A percentile compares a stretch with the other conserved stretches of the same genome.
phyloP scores from a whole-genome alignment of 495 filamentous ascomycete species.

The Clohesyomyces aquaticus region DNA sequence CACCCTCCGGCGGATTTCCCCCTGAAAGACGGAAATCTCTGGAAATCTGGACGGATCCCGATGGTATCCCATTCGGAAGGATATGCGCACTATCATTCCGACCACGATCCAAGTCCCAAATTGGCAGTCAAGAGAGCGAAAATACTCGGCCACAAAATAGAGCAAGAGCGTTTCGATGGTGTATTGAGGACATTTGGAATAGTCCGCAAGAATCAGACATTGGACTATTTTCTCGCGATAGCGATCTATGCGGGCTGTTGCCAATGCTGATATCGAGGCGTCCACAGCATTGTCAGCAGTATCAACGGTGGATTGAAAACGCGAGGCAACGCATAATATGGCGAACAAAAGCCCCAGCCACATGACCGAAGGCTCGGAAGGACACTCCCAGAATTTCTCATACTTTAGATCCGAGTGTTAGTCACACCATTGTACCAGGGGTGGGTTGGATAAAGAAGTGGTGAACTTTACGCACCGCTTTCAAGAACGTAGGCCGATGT shows the following conservation, averaged over 20 bases:
- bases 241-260: constrained; percentile 13
- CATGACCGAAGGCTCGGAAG: constrained; percentile 23
- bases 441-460: not conserved
- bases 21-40: constrained; percentile 43
- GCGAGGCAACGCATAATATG: constrained; percentile 11
- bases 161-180: constrained; percentile 23
- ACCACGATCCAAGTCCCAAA: constrained; percentile 23
- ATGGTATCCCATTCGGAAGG: constrained; percentile 48
- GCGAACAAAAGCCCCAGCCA: constrained; percentile 28
- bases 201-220: constrained; percentile 27
- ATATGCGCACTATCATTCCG: constrained; percentile 37
- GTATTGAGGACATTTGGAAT: constrained; percentile 27
- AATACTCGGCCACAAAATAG: constrained; percentile 26
- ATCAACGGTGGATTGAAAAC: constrained; percentile 15
- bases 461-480: constrained; percentile 5
- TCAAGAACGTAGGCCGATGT: constrained; percentile 28
- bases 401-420: constrained; percentile 12
- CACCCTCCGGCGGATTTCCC: constrained; percentile 46
- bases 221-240: constrained; percentile 27
- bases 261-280: not conserved
- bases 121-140: constrained; percentile 28
- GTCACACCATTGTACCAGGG: not conserved
- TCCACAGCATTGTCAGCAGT: not conserved
- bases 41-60: constrained; percentile 45
- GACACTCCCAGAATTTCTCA: constrained; percentile 25